These are phyloP conservation scores for Tylopilus vinaceipallidus DNA, from an alignment of 768 basidiomycete genomes.

Conservation along the genomic window DNA sequence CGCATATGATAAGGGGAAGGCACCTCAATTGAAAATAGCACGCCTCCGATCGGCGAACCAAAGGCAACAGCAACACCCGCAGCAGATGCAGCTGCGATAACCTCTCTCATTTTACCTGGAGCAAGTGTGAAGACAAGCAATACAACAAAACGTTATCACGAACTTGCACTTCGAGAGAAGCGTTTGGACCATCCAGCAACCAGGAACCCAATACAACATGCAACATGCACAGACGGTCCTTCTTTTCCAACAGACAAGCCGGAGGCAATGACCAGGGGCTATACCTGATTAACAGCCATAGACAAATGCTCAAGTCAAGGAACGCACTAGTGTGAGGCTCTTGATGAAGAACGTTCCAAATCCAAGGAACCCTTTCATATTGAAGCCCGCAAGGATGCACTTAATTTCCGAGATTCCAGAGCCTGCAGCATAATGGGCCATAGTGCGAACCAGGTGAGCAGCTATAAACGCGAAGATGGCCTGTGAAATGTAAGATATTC, in stretches of 20 bases:
- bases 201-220: conserved; percentile 88
- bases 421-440: conserved; percentile 95
- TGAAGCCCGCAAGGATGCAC: conserved; percentile 93
- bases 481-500: conserved; percentile 41
- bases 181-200: conserved; percentile 82
- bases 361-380: conserved; percentile 94
- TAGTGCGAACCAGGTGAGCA: conserved; percentile 81
- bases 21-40: conserved; percentile 96
- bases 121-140: conserved; percentile 15
- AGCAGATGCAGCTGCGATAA: conserved; percentile 92
- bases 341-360: conserved; percentile 91
- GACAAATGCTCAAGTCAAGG: background rate
- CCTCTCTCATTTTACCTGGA: conserved; percentile 80
- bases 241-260: conserved; percentile 98
- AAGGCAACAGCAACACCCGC: conserved; percentile 99
- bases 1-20: conserved; percentile 4
- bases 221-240: conserved; percentile 96
- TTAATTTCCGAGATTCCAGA: conserved; percentile 99
- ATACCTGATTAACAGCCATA: conserved; percentile 15
- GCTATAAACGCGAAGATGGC: conserved; percentile 80
- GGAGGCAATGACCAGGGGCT: conserved; percentile 97
- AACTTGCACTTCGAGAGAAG: conserved; percentile 88
- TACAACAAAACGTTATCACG: conserved; percentile 22
- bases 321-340: conserved; percentile 83
- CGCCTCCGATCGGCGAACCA: conserved; percentile 96